Evolutionary conservation across 2,329 filamentous ascomycete species (phyloP), one percentile per base, ranked within the genome.

Genomic region (Sarocladiaceae sp.): DNA sequence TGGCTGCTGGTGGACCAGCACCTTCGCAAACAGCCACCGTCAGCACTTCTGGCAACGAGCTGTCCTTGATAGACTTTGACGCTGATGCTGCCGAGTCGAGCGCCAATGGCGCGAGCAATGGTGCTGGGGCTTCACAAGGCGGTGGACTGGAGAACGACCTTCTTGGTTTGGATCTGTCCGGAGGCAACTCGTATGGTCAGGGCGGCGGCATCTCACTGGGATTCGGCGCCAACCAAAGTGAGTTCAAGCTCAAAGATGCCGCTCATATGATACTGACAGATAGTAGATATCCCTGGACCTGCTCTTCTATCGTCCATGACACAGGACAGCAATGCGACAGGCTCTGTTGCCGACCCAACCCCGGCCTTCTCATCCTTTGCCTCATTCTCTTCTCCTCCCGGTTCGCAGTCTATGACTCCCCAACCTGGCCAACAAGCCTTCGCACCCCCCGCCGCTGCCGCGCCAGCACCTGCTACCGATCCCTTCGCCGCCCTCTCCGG

Each of bases 61-160:
- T 96, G 18, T 97, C 93, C 4, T 68, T 98, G 51, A 98, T 98
- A 57, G 93, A 98, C 60, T 90, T 98, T 56, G 87, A 85, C 48
- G 83, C 64, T 4, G 77, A 81, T 37, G 58, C 81, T 6, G 53
- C 80, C 13, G 80, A 82, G 31, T 67, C 74, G 32, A 71, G 69
- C 45, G 69, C 72, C 20, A 62, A 69, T 34, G 65, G 69, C 24
- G 61, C 69, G 6, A 62, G 69, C 37, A 66, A 69, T 21, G 61
- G 69, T 6, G 29, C 42, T 5, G 32, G 34, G 20, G 32, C 67
- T 18, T 62, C 70, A 12, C 75, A 78, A 46, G 67, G 78, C 1
- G 81, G 78, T 44, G 82, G 85, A 12, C 64, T 97, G 18, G 90
- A 96, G 58, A 90, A 94, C 60, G 93, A 98, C 58, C 72, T 98